Evolutionary conservation across 306 rosid genomes (phyloP).

Genomic region (Vigna angularis): DNA sequence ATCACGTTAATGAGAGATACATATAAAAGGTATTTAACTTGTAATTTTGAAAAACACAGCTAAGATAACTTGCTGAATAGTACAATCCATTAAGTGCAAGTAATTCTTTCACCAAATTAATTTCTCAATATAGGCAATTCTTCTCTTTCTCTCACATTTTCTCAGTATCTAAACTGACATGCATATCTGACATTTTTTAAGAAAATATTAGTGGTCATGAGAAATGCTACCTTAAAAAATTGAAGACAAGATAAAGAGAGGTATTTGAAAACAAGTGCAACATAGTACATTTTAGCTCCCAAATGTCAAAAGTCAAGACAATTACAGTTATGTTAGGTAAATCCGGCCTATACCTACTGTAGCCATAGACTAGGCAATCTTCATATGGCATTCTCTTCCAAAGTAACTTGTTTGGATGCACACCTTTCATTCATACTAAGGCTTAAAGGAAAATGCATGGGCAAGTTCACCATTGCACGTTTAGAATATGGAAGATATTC

Average conservation of each 20-base stretch:
- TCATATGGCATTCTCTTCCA: slow-evolving; percentile 26
- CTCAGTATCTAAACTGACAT: background rate
- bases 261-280: background rate
- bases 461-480: slow-evolving; percentile 50
- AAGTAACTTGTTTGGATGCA: slow-evolving; percentile 17
- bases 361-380: slow-evolving; percentile 24
- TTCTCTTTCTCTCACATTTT: background rate
- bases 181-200: background rate
- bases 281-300: slow-evolving; percentile 24
- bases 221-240: slow-evolving; percentile 36
- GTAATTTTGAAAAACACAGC: background rate
- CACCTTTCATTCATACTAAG: slow-evolving; percentile 35
- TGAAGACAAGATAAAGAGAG: slow-evolving; percentile 30
- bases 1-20: background rate
- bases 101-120: background rate
- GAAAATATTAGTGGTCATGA: slow-evolving; percentile 3
- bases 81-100: slow-evolving; percentile 1
- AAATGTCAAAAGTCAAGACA: slow-evolving; percentile 47
- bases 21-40: background rate
- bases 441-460: slow-evolving; percentile 50
- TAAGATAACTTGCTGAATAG: background rate
- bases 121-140: background rate
- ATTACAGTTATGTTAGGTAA: slow-evolving; percentile 46
- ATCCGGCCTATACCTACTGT: slow-evolving; percentile 40
- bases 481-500: slow-evolving; percentile 46